phyloP scores from a whole-genome alignment of 2,329 filamentous ascomycete species.

The Arachnomyces sp. region DNA sequence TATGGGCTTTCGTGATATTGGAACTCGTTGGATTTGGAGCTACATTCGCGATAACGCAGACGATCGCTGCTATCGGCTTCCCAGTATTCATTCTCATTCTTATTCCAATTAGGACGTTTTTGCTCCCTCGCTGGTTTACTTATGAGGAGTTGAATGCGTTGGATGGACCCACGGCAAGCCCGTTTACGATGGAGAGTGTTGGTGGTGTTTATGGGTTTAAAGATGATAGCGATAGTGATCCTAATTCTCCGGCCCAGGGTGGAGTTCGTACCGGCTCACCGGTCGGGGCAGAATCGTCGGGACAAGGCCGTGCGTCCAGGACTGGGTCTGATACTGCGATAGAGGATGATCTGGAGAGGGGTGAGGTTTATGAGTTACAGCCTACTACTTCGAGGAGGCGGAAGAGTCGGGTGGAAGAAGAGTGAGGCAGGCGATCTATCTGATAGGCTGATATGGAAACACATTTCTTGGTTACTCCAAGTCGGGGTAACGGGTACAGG shows the following conservation, averaged over 20 bases:
- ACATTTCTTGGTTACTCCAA: no score
- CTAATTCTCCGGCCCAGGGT: not conserved
- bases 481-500: no score
- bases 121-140: slow-evolving; percentile 56
- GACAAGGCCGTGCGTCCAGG: not conserved
- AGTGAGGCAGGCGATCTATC: no score
- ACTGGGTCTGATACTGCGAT: slow-evolving; percentile 22
- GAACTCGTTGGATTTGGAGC: slow-evolving; percentile 64
- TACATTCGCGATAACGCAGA: slow-evolving; percentile 77
- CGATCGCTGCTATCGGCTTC: slow-evolving; percentile 73
- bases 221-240: slow-evolving; percentile 8
- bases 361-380: slow-evolving; percentile 32
- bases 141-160: slow-evolving; percentile 53
- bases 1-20: slow-evolving; percentile 63
- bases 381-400: slow-evolving; percentile 19
- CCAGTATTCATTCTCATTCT: slow-evolving; percentile 64
- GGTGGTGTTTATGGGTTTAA: slow-evolving; percentile 52
- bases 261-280: slow-evolving; percentile 2
- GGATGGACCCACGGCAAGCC: slow-evolving; percentile 66
- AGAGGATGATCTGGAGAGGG: slow-evolving; percentile 34
- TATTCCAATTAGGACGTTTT: slow-evolving; percentile 55
- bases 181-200: slow-evolving; percentile 68
- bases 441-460: no score
- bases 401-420: slow-evolving; percentile 17
- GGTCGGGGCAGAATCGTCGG: not conserved